Evolutionary conservation across 2,329 filamentous ascomycete genomes (phyloP), one percentile per base, ranked within the genome.

Genomic region (Fusarium sp.): DNA sequence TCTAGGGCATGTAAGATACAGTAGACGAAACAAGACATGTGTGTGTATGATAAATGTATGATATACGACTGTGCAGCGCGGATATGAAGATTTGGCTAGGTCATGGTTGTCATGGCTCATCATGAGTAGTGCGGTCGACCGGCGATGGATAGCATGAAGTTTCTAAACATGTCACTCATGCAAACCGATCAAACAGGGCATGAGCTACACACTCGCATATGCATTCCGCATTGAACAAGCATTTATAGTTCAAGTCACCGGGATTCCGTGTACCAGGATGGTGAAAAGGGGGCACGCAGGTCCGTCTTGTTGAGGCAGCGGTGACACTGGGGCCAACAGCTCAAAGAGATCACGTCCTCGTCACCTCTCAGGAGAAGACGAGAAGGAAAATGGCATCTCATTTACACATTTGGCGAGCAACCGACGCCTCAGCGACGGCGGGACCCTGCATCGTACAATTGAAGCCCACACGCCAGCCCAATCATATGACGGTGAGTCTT

Each of bases 1-100:
- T 74, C 65, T 75, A 76, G 69, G 71, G 71, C 48, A 76, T 79
- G 74, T 78, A 78, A 76, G 70, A 79, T 78, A 78, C 54, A 71
- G 65, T 67, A 68, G 65, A 70, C 65, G 65, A 74, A 63, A 54
- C n/a, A 43, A 61, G 48, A 71, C 48, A 58, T 58, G 64, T 39
- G 69, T 62, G 60, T 68, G 56, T 29, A 52, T 24, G 43, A 24
- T 48, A 24, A 48, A 48, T 48, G 43, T 48, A 50, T 29, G 45
- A 50, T 27, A n/a, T 29, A 50, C 16, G 16, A 29, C 24, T n/a
- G 45, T 50, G 45, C 16, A 50, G 45, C 9, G 45, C 24, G 24
- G 27, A 31, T 52, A 31, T 54, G 29, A 31, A 6, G 7, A 29
- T 50, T 50, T 50, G 45, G 45, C 45, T 1, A 1, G 24, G 45